Evolutionary conservation across 495 filamentous ascomycete genomes (phyloP), one percentile per base, ranked within the genome.

Genomic region (Penicillium dipodomyicola): DNA sequence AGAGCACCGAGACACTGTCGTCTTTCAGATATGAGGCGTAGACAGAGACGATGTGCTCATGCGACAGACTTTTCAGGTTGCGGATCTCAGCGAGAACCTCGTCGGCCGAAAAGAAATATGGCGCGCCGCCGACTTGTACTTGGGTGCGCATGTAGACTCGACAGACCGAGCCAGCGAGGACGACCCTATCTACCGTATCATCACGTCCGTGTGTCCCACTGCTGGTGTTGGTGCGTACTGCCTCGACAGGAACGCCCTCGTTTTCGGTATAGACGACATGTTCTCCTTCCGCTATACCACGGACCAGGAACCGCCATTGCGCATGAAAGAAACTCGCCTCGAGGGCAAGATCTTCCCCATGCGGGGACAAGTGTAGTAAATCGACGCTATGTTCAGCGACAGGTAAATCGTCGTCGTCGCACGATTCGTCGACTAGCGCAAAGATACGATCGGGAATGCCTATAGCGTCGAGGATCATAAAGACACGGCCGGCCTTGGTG

Each of bases 351-450:
- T 89, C 80, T 39, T 78, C 79, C 8, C 76, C 74, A 17, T 66
- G 49, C 0, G 69, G 77, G 1, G 84, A 86, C 25, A 96, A 78
- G 37, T 77, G 74, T 3, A 96, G 79, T 27, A 81, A 81, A 63
- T 82, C 82, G 20, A 96, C 77, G 45, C 87, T 84, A 60, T 88
- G 86, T 43, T 84, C 79, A 0, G 88, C 79, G 49, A 96, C 76
- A 0, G 93, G 93, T 17, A 97, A 79, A 72, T 97, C 92, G 45
- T 87, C 82, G 65, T 97, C 93, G 61, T 95, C 91, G 78, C 87
- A 90, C 5, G 89, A 92, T 55, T 88, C 84, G 65, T 96, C 91
- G 44, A 96, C 85, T 40, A 92, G 75, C 17, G 84, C 82, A 63
- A 96, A 96, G 48, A 96, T 95, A 69, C 87, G 87, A 56, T 91